These are phyloP conservation scores for Borovskyia barvae DNA, from an alignment of 208 protist genomes.

Conservation along the genomic window DNA sequence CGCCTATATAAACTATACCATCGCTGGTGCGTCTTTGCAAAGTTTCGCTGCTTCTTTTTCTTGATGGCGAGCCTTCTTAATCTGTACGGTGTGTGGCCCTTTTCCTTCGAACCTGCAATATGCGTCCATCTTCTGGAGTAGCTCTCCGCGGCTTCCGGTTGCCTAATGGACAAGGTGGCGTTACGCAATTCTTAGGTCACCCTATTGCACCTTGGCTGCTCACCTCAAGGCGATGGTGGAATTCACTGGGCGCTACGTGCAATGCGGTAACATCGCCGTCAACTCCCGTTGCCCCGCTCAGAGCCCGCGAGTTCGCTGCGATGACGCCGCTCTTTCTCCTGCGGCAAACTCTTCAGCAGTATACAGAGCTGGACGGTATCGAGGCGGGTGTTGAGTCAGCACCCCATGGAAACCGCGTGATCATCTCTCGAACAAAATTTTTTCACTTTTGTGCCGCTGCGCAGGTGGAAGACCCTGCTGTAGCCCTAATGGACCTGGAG, in stretches of 20 bases:
- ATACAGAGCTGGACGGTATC: constrained; percentile 31
- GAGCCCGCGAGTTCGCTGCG: constrained; percentile 28
- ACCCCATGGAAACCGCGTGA: constrained; percentile 18
- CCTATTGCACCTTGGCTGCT: too few species aligned
- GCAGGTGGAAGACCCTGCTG: constrained; percentile 46
- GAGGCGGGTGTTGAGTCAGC: constrained; percentile 9
- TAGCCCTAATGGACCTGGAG: constrained; percentile 38
- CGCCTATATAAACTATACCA: too few species aligned
- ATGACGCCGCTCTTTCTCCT: constrained; percentile 59
- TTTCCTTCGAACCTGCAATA: too few species aligned
- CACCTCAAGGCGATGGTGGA: neutral
- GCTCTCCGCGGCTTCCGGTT: too few species aligned
- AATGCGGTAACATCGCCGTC: neutral
- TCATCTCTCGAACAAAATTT: constrained; percentile 59
- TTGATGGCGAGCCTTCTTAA: too few species aligned
- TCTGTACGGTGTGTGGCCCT: too few species aligned
- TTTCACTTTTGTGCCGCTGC: constrained; percentile 43
- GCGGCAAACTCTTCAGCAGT: constrained; percentile 46
- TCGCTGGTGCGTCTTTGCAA: too few species aligned
- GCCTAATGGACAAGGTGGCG: too few species aligned
- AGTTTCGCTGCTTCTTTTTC: too few species aligned
- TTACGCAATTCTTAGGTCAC: too few species aligned
- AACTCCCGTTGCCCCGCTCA: neutral
- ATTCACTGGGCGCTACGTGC: neutral
- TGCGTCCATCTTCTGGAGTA: too few species aligned